Base-by-base conservation (phyloP, 192 early-diverging fungal species). In the Hyaloraphidium curvatum region DNA sequence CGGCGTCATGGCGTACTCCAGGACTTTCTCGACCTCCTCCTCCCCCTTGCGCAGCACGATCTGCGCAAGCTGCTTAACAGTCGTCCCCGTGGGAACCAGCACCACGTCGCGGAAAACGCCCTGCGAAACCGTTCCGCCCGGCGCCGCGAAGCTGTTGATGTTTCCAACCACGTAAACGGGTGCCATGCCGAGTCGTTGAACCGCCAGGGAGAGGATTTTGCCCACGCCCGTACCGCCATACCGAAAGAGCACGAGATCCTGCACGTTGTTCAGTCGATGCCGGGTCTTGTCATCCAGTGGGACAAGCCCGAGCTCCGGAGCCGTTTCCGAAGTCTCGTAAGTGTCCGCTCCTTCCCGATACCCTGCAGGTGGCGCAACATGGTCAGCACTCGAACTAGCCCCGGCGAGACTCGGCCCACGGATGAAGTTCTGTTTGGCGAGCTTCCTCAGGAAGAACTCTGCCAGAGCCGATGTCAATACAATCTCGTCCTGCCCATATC, bases 171-270 rank as follows among this genome's bases (percentile, higher is more conserved):
- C 81, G 61, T 69, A 89, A 16, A 76, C 79, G 0, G 86, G 80
- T 17, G 87, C 64, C 25, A 84, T 61, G 0, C 81, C 76, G 4
- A 84, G 58, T 3, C 71, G 59, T 22, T 81, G 71, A 0, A 89
- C 75, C 0, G 77, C 81, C 17, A 70, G 62, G 29, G 69, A 59
- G 43, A 89, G 54, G 0, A 78, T 73, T 4, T 84, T 79, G 37
- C 77, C 78, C 3, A 87, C 80, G n/a, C 86, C 86, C 2, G 86
- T 87, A 3, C 72, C 74, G 14, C 83, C 84, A 62, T 84, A 89
- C 3, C 86, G 75, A 55, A 87, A 89, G 55, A 89, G 52, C 0
- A 89, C 84, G 35, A 88, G 60, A 48, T 88, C 85, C 41, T 23
- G n/a, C 19, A 52, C 43, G 28, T 21, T 0, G 39, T 7, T 16